These are phyloP conservation scores for Gillenia trifoliata DNA, from an alignment of 306 rosid species.

Conservation along the genomic window DNA sequence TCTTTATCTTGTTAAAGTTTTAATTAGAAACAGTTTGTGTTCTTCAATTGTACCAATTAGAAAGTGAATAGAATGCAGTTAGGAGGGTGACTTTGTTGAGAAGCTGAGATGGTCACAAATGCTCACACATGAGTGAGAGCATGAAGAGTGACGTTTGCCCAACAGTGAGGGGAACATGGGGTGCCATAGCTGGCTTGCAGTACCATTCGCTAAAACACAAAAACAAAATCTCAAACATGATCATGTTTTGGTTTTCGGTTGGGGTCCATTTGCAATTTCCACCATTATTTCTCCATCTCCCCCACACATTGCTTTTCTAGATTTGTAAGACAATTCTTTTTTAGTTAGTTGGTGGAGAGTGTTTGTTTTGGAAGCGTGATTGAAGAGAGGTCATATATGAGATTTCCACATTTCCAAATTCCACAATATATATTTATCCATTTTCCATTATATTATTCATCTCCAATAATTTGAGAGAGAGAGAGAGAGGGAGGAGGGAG, in stretches of 20 bases:
- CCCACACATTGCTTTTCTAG: slow-evolving; percentile 8
- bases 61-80: background rate
- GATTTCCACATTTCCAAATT: background rate
- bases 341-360: slow-evolving; percentile 40
- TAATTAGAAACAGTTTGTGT: too few relatives aligned
- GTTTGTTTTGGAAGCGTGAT: slow-evolving; percentile 19
- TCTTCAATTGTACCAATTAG: background rate
- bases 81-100: too few relatives aligned
- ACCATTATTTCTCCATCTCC: background rate
- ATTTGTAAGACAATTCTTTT: slow-evolving; percentile 28
- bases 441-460: too few relatives aligned
- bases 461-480: slow-evolving; percentile 11
- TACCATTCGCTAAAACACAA: slow-evolving; percentile 53
- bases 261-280: slow-evolving; percentile 37
- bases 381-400: slow-evolving; percentile 22
- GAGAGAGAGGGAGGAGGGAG: slow-evolving; percentile 19
- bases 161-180: slow-evolving; percentile 31
- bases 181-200: slow-evolving; percentile 27
- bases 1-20: background rate
- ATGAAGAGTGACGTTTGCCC: slow-evolving; percentile 12
- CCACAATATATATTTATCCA: too few relatives aligned
- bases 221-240: slow-evolving; percentile 43
- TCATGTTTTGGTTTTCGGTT: slow-evolving; percentile 27
- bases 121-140: background rate
- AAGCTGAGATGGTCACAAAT: too few relatives aligned